A percentile compares a stretch with the other conserved stretches of the same genome.
Conservation (phyloP, 23 red algal genomes). For the Porphyridium purpureum region DNA sequence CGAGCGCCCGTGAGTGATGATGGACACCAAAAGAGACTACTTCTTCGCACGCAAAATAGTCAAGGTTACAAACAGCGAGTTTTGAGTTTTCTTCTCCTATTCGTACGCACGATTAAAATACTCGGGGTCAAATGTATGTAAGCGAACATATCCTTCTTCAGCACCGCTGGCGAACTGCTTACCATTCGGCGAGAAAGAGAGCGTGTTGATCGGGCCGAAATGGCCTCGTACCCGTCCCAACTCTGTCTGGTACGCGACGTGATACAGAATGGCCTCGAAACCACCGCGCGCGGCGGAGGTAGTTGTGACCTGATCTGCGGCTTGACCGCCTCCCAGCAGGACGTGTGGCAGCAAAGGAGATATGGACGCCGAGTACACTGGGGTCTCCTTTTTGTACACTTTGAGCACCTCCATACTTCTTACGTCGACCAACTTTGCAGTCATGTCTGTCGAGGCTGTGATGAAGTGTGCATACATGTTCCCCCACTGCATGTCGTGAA, state of each 20-base stretch:
- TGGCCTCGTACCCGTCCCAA: slow-evolving; percentile 77
- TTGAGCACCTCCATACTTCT: slow-evolving; percentile 54
- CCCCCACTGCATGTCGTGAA: slow-evolving; percentile 57
- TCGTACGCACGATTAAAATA: slow-evolving; percentile 62
- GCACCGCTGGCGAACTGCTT: slow-evolving; percentile 67
- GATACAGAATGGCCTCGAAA: slow-evolving; percentile 78
- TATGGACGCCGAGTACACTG: slow-evolving; percentile 79
- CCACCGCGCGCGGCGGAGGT: slow-evolving; percentile 58
- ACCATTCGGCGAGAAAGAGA: slow-evolving; percentile 81
- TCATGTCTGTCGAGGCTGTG: slow-evolving; percentile 61
- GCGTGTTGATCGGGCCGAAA: slow-evolving; percentile 96
- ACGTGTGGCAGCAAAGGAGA: slow-evolving; percentile 69
- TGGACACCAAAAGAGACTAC: too few species aligned
- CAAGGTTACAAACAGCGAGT: too few species aligned
- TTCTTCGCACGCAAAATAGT: too few species aligned
- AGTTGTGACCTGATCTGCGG: slow-evolving; percentile 87
- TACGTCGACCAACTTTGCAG: slow-evolving; percentile 67
- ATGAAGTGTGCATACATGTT: slow-evolving; percentile 40
- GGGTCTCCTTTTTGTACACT: slow-evolving; percentile 53
- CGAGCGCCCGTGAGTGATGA: too few species aligned
- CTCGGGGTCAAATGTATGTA: slow-evolving; percentile 88
- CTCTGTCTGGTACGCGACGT: slow-evolving; percentile 72
- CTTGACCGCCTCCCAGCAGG: slow-evolving; percentile 90
- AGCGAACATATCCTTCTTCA: slow-evolving; percentile 89
- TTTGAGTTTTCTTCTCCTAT: slow-evolving; percentile 7